phyloP scores from a whole-genome alignment of 257 asterid genomes.

The Galeopsis tetrahit region DNA sequence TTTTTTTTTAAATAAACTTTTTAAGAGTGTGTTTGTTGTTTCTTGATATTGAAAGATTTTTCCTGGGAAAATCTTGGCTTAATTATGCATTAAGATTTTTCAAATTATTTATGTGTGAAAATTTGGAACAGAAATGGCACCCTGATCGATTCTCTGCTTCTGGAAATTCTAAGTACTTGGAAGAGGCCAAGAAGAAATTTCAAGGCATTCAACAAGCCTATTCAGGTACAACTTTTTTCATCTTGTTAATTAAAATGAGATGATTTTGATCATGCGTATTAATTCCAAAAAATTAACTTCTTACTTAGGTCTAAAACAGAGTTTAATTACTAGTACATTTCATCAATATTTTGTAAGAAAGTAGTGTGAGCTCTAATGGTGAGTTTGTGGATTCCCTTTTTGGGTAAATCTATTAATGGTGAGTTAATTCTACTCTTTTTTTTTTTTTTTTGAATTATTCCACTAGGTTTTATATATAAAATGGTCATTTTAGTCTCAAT shows the following conservation, averaged over 20 bases:
- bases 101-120: neutral
- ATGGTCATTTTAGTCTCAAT: no score
- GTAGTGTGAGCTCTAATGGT: slow-evolving; percentile 8
- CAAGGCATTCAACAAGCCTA: slow-evolving; percentile 90
- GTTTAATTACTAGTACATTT: neutral
- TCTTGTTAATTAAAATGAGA: neutral
- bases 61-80: no score
- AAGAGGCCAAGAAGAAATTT: slow-evolving; percentile 83
- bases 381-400: slow-evolving; percentile 31
- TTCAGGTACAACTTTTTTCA: slow-evolving; percentile 54
- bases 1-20: neutral
- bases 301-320: neutral
- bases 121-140: slow-evolving; percentile 72
- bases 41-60: no score
- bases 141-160: slow-evolving; percentile 80
- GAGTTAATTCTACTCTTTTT: slow-evolving; percentile 19
- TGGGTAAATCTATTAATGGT: slow-evolving; percentile 27
- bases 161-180: slow-evolving; percentile 55
- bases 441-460: no score
- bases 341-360: neutral
- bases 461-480: no score
- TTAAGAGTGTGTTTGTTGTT: no score
- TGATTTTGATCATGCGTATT: slow-evolving; percentile 22
- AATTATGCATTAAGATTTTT: neutral
- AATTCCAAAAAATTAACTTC: neutral